Evolutionary conservation across 139 green algal species (phyloP).

Genomic region (Tetraselmis chui): DNA sequence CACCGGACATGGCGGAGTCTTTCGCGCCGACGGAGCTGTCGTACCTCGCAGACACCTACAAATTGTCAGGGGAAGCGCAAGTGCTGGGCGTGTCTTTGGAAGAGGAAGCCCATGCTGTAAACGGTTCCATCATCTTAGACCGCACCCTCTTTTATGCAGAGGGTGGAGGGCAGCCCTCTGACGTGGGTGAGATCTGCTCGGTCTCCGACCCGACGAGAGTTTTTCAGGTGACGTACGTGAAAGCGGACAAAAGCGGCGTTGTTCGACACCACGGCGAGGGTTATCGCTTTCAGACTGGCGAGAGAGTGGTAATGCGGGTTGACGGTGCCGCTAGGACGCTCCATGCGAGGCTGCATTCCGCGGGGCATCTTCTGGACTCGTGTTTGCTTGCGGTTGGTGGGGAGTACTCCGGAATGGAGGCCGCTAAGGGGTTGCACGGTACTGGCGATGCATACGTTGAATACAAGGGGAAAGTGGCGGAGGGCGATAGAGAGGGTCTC

Average conservation of each 20-base stretch:
- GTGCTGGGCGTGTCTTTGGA: neutral
- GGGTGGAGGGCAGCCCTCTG: constrained; percentile 11
- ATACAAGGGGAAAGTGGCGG: constrained; percentile 12
- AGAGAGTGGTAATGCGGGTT: neutral
- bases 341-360: constrained; percentile 14
- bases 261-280: neutral
- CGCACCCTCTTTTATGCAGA: constrained; percentile 11
- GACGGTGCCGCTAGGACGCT: neutral
- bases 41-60: neutral
- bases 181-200: constrained; percentile 1
- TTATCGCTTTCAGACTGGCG: neutral
- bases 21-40: neutral
- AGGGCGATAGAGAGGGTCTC: neutral
- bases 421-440: constrained; percentile 10
- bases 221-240: constrained; percentile 1
- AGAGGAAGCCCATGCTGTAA: neutral
- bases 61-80: neutral
- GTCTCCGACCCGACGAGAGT: neutral
- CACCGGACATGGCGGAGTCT: too few relatives aligned
- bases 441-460: constrained; percentile 15
- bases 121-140: constrained; percentile 1
- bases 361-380: constrained; percentile 17
- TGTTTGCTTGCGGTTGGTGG: neutral
- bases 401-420: neutral
- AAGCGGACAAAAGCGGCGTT: neutral